These are phyloP conservation scores for Ogataea sp. DNA, from an alignment of 805 yeast genomes.

Conservation along the genomic window DNA sequence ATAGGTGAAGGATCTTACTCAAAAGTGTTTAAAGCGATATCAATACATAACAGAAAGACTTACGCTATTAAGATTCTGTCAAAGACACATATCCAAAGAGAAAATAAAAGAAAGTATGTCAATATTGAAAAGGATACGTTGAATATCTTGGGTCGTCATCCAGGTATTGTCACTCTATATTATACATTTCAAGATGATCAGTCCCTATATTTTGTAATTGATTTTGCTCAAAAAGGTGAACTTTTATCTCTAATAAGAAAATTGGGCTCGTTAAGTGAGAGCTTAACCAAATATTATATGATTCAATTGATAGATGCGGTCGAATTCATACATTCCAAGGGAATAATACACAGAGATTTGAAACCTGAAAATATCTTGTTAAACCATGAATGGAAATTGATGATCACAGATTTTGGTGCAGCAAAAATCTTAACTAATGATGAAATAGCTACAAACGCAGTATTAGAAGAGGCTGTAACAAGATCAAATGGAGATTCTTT, in stretches of 20 bases:
- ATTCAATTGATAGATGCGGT: constrained; percentile 87
- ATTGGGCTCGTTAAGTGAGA: constrained; percentile 69
- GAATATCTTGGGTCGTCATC: constrained; percentile 83
- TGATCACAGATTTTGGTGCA: constrained; percentile 98
- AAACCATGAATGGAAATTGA: constrained; percentile 76
- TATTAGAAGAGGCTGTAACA: constrained; percentile 8
- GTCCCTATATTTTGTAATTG: constrained; percentile 84
- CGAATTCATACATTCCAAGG: constrained; percentile 78
- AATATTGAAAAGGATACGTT: constrained; percentile 90
- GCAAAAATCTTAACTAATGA: constrained; percentile 65
- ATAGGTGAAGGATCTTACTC: constrained; percentile 97
- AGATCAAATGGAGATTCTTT: neutral
- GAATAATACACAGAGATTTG: constrained; percentile 88
- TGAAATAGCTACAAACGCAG: constrained; percentile 15
- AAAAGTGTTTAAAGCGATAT: constrained; percentile 83
- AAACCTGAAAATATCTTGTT: constrained; percentile 91
- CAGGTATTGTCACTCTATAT: constrained; percentile 86
- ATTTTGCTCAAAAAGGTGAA: constrained; percentile 95
- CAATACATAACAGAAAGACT: constrained; percentile 60
- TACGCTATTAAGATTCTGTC: constrained; percentile 90
- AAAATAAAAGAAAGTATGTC: constrained; percentile 90
- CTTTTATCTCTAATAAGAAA: constrained; percentile 69
- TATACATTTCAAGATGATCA: constrained; percentile 93
- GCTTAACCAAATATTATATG: constrained; percentile 71
- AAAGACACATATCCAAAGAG: constrained; percentile 88